Conservation (phyloP, 805 yeast genomes). For the Saccharomycopsis vini region DNA sequence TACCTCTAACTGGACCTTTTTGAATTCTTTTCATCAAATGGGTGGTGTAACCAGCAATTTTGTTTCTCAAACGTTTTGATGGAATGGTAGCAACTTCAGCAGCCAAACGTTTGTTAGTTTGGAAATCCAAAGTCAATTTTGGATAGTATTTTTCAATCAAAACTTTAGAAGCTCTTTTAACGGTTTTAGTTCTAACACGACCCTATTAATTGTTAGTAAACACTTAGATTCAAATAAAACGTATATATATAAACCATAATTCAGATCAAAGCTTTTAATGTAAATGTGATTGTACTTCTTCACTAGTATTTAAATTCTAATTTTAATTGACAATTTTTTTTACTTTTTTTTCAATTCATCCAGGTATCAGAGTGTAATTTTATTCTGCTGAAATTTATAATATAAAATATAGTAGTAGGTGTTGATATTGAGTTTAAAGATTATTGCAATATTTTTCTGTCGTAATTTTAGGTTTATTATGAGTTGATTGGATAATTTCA, state of each 20-base stretch:
- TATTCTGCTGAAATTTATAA: no score
- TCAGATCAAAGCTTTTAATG: background rate
- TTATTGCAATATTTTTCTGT: background rate
- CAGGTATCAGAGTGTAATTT: background rate
- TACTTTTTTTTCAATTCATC: background rate
- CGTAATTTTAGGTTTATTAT: no score
- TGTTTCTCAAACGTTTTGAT: conserved; percentile 99
- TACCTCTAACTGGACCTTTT: conserved; percentile 99
- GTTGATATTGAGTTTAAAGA: no score
- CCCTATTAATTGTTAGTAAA: conserved; percentile 48
- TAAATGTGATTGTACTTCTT: background rate
- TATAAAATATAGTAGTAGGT: no score
- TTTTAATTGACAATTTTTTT: no score
- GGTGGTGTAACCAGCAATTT: conserved; percentile 99
- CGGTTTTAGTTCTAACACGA: conserved; percentile 99
- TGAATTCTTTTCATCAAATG: conserved; percentile 99
- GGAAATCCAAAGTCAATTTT: conserved; percentile 97
- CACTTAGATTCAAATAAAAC: background rate
- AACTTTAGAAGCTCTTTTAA: conserved; percentile 99
- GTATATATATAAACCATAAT: background rate
- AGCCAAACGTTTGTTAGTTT: conserved; percentile 99
- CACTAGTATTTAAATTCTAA: no score
- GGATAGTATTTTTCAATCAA: conserved; percentile 99
- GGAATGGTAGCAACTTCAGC: conserved; percentile 98
- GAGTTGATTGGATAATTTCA: background rate